A percentile compares a stretch with the other conserved stretches of the same genome.
Conservation (phyloP, 805 yeast genomes). For the Yarrowia porcina region DNA sequence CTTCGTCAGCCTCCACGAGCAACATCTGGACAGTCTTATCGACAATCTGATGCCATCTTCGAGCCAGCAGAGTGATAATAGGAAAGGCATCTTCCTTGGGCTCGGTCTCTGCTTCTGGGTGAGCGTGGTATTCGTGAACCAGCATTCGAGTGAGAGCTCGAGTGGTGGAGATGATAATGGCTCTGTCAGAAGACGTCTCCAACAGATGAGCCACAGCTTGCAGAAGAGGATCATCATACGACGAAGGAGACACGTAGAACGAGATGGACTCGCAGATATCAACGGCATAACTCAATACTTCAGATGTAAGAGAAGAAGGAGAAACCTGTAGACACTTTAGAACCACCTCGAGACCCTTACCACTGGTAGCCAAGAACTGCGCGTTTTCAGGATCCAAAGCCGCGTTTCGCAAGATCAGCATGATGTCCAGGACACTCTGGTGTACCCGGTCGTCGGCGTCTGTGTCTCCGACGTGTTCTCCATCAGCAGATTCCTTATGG, state of each 20-base stretch:
- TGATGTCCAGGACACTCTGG: constrained; percentile 46
- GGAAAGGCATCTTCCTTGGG: constrained; percentile 16
- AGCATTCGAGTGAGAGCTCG: constrained; percentile 77
- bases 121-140: constrained; percentile 52
- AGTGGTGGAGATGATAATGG: constrained; percentile 62
- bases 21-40: constrained; percentile 57
- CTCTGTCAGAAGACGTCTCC: constrained; percentile 58
- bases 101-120: constrained; percentile 23
- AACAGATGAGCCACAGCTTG: constrained; percentile 52
- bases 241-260: constrained; percentile 74
- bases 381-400: constrained; percentile 83
- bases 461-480: constrained; percentile 24
- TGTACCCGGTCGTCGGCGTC: constrained; percentile 32
- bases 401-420: constrained; percentile 72
- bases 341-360: constrained; percentile 37
- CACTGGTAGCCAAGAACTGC: constrained; percentile 52
- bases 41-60: constrained; percentile 39
- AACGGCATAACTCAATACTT: constrained; percentile 60
- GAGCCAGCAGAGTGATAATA: background rate
- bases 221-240: constrained; percentile 67
- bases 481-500: constrained; percentile 3
- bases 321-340: constrained; percentile 39
- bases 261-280: constrained; percentile 84
- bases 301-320: constrained; percentile 40
- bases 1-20: constrained; percentile 67